Conservation (phyloP, 2,329 filamentous ascomycete species). For the Pezicula rhizophila region DNA sequence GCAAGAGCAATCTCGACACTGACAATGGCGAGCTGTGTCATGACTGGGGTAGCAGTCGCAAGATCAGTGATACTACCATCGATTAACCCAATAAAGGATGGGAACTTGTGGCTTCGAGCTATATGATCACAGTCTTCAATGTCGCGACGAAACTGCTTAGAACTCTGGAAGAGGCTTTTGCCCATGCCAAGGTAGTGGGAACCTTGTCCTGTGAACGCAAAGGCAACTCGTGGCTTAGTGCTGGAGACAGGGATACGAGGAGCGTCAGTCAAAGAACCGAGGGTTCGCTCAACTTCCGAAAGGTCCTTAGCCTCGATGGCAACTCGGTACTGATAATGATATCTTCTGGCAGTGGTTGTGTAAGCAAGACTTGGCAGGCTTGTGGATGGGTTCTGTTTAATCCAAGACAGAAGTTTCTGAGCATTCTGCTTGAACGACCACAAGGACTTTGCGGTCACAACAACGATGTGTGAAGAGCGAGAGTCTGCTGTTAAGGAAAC, state of each 20-base stretch:
- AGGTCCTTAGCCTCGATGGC: constrained; percentile 29
- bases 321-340: constrained; percentile 7
- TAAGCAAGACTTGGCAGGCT: constrained; percentile 24
- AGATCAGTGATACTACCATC: constrained; percentile 33
- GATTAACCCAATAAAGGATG: constrained; percentile 32
- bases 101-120: constrained; percentile 17
- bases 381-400: constrained; percentile 17
- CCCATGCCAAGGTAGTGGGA: constrained; percentile 27
- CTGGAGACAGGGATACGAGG: not conserved
- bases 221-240: constrained; percentile 25
- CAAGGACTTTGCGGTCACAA: constrained; percentile 39
- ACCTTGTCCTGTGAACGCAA: constrained; percentile 39
- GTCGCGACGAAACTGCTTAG: constrained; percentile 27
- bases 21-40: constrained; percentile 48
- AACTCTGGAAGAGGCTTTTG: constrained; percentile 25
- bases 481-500: constrained; percentile 33
- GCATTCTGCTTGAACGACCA: constrained; percentile 20
- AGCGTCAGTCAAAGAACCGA: not conserved
- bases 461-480: constrained; percentile 34
- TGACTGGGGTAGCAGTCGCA: constrained; percentile 38
- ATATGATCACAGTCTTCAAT: constrained; percentile 21
- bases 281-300: not conserved
- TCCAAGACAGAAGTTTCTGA: constrained; percentile 16
- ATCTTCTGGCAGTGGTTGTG: constrained; percentile 18
- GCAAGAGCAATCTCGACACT: constrained; percentile 51